phyloP scores from a whole-genome alignment of 2,329 filamentous ascomycete species.

The Daldinia sp. region DNA sequence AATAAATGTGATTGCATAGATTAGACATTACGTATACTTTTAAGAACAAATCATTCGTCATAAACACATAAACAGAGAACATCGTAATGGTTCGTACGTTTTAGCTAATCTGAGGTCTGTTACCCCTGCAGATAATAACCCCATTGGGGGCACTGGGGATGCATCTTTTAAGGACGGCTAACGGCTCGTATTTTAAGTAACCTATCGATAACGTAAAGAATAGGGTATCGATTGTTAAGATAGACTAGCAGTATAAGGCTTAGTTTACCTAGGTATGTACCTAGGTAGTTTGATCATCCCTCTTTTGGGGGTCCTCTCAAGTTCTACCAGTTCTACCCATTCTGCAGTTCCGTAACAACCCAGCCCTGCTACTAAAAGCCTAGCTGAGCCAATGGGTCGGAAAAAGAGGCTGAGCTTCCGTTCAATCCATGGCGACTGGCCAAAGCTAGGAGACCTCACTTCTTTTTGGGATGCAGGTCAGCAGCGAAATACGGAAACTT shows the following conservation, averaged over 20 bases:
- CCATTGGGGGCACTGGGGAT: slow-evolving; percentile 12
- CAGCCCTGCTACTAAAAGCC: neutral
- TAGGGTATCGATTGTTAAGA: slow-evolving; percentile 31
- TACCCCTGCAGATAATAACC: slow-evolving; percentile 23
- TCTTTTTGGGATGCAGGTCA: slow-evolving; percentile 24
- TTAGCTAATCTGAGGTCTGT: slow-evolving; percentile 4
- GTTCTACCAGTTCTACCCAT: neutral
- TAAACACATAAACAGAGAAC: neutral
- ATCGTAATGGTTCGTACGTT: neutral
- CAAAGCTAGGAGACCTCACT: slow-evolving; percentile 10
- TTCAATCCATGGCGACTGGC: slow-evolving; percentile 28
- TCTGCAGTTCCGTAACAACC: neutral
- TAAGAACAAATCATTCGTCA: neutral
- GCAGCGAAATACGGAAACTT: slow-evolving; percentile 23
- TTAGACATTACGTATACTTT: slow-evolving; percentile 1
- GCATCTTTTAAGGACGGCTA: slow-evolving; percentile 19
- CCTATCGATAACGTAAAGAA: slow-evolving; percentile 18
- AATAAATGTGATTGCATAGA: neutral
- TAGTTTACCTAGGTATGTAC: too few species aligned
- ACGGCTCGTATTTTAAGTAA: slow-evolving; percentile 29
- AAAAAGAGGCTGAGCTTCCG: slow-evolving; percentile 41
- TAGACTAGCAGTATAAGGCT: slow-evolving; percentile 28
- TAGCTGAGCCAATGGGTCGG: slow-evolving; percentile 21
- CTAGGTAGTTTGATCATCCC: slow-evolving; percentile 28
- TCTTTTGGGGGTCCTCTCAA: neutral